Percentiles rank a stretch among this genome's conserved stretches.
phyloP scores from a whole-genome alignment of 2,329 filamentous ascomycete species.

The Coleophoma cylindrospora region DNA sequence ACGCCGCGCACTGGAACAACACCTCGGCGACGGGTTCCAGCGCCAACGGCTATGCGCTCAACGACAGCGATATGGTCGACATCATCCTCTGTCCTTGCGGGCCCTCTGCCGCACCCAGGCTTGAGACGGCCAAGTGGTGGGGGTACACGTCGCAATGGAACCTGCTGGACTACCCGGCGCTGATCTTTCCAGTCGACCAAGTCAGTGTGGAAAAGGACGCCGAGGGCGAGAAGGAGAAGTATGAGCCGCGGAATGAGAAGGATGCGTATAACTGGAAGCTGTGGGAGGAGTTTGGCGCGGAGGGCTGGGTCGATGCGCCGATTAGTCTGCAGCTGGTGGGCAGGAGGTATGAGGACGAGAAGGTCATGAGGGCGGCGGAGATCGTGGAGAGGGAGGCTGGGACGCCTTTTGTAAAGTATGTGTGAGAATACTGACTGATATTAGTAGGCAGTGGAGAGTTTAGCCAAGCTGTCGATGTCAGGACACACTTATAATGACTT shows the following conservation, averaged over 20 bases:
- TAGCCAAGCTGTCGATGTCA: no score
- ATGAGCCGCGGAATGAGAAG: slow-evolving; percentile 25
- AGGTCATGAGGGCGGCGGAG: slow-evolving; percentile 28
- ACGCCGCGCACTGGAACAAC: slow-evolving; percentile 18
- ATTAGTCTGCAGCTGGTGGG: slow-evolving; percentile 35
- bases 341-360: slow-evolving; percentile 31
- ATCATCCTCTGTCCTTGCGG: slow-evolving; percentile 57
- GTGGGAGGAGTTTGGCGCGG: slow-evolving; percentile 29
- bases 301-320: slow-evolving; percentile 33
- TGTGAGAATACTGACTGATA: slow-evolving; percentile 4
- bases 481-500: no score
- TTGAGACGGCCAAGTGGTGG: slow-evolving; percentile 49
- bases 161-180: slow-evolving; percentile 59
- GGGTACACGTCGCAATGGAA: slow-evolving; percentile 66
- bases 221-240: slow-evolving; percentile 15
- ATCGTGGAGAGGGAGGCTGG: slow-evolving; percentile 27
- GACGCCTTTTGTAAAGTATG: slow-evolving; percentile 23
- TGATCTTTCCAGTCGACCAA: slow-evolving; percentile 51
- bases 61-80: slow-evolving; percentile 39
- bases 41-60: slow-evolving; percentile 6
- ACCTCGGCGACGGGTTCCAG: slow-evolving; percentile 21
- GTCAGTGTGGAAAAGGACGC: slow-evolving; percentile 23
- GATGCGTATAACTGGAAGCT: slow-evolving; percentile 26
- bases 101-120: slow-evolving; percentile 48
- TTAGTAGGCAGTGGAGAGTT: background rate